These are phyloP conservation scores for Rhododendron molle DNA, from an alignment of 148 eudicot genomes.

Conservation along the genomic window DNA sequence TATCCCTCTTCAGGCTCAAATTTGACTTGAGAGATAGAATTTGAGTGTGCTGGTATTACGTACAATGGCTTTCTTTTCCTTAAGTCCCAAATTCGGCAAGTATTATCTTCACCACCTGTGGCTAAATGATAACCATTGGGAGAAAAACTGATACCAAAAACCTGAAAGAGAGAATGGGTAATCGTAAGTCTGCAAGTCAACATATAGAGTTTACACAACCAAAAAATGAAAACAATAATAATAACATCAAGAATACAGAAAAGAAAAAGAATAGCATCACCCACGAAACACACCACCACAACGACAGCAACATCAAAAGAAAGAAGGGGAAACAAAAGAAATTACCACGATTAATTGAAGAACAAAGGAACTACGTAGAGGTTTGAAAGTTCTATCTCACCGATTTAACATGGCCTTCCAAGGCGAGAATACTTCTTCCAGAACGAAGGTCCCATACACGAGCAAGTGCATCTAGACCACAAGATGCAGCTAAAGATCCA, in stretches of 20 bases:
- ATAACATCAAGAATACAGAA: not conserved
- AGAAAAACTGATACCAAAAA: constrained; percentile 72
- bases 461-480: constrained; percentile 88
- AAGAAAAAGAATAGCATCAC: constrained; percentile 6
- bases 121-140: constrained; percentile 95
- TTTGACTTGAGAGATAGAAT: constrained; percentile 9
- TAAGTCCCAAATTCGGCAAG: constrained; percentile 91
- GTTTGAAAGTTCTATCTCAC: constrained; percentile 33
- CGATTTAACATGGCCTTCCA: constrained; percentile 92
- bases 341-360: not conserved
- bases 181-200: not conserved
- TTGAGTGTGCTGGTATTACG: constrained; percentile 86
- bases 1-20: constrained; percentile 98
- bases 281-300: not conserved
- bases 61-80: constrained; percentile 78
- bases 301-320: not conserved
- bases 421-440: constrained; percentile 88
- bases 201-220: constrained; percentile 14
- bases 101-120: constrained; percentile 93
- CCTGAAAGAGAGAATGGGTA: constrained; percentile 40
- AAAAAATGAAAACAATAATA: not conserved
- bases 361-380: not conserved
- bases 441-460: constrained; percentile 96
- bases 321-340: not conserved
- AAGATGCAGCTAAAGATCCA: constrained; percentile 86